These are phyloP conservation scores for Entophlyctis luteolus DNA, from an alignment of 192 early-diverging fungal genomes.

Conservation along the genomic window DNA sequence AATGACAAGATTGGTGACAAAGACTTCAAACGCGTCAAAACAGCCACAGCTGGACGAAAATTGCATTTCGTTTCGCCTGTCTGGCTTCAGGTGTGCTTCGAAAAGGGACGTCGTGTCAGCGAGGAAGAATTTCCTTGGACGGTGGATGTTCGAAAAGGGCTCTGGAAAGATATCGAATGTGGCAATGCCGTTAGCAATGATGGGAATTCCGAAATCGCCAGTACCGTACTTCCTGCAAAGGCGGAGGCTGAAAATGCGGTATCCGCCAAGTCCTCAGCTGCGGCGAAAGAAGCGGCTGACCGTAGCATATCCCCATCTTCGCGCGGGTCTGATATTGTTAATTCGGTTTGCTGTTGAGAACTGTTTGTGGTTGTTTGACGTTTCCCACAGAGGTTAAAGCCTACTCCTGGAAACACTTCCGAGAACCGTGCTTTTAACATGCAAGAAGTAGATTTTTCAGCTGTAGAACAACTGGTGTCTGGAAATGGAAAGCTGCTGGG, in stretches of 20 bases:
- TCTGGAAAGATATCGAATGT: constrained; percentile 20
- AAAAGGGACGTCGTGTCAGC: constrained; percentile 25
- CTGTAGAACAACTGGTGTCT: too few relatives aligned
- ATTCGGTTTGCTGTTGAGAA: neutral
- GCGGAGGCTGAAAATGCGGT: neutral
- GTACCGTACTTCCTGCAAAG: neutral
- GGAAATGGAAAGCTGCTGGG: too few relatives aligned
- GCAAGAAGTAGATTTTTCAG: too few relatives aligned
- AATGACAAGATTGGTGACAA: constrained; percentile 26
- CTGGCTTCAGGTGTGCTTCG: constrained; percentile 37
- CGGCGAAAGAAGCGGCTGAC: neutral
- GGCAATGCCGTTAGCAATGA: constrained; percentile 3
- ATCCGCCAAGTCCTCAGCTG: neutral
- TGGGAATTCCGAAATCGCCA: neutral
- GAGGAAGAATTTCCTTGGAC: constrained; percentile 46
- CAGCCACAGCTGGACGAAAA: neutral
- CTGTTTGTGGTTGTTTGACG: neutral
- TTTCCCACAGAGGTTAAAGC: too few relatives aligned
- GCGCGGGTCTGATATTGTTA: too few relatives aligned
- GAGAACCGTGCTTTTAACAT: too few relatives aligned
- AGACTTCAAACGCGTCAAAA: constrained; percentile 35
- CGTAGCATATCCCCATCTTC: neutral
- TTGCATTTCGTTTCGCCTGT: constrained; percentile 36
- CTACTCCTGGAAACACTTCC: too few relatives aligned
- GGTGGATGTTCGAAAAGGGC: constrained; percentile 30